A percentile compares a stretch with the other conserved stretches of the same genome.
Conservation (phyloP, 176 grass and related monocot genomes). For the Oryza punctata region DNA sequence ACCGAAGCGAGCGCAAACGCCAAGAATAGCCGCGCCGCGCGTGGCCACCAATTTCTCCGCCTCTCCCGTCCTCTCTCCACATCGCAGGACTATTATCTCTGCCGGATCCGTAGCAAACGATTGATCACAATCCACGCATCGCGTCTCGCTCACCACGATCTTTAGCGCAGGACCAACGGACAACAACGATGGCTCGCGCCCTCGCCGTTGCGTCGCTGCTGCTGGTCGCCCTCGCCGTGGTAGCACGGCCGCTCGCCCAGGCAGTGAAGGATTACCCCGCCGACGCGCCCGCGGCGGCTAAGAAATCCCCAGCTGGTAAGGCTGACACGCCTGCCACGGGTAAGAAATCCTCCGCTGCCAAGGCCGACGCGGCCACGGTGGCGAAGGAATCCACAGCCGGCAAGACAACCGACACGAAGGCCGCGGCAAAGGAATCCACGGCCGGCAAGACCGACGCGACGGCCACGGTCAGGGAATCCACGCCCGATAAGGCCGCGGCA, state of each 20-base stretch:
- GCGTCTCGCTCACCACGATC: background rate
- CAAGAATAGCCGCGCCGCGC: background rate
- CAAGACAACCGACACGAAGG: too few species aligned
- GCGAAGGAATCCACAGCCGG: too few species aligned
- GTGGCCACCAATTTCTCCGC: background rate
- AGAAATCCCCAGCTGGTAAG: too few species aligned
- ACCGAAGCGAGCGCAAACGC: background rate
- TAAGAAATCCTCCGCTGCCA: too few species aligned
- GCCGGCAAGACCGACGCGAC: too few species aligned
- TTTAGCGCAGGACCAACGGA: too few species aligned
- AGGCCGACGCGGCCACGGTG: background rate
- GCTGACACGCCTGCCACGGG: background rate
- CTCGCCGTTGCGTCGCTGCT: background rate
- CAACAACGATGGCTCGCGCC: background rate
- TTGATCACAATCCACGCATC: background rate
- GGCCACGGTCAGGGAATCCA: background rate
- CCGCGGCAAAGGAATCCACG: background rate
- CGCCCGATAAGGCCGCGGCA: rapidly evolving
- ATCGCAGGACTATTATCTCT: background rate
- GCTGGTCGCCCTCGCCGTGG: background rate
- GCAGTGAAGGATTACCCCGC: background rate
- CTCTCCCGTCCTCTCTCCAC: too few species aligned
- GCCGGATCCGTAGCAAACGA: background rate
- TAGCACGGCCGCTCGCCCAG: background rate
- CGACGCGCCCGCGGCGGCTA: too few species aligned